Base-by-base conservation (phyloP, 1,139 yeast species). In the Blastobotrys aristatus region DNA sequence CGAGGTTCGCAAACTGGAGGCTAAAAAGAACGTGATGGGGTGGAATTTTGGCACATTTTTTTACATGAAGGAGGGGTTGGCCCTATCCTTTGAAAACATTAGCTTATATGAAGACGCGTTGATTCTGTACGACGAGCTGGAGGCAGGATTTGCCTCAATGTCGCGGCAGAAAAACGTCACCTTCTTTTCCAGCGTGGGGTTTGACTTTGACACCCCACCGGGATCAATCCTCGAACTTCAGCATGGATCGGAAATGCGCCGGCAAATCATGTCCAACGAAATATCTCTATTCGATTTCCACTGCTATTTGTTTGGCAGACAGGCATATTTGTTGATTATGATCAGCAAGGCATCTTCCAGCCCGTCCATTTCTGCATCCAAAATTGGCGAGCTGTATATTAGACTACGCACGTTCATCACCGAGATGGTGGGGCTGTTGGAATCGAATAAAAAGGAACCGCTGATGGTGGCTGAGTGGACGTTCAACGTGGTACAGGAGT, bases 31-130 rank as follows among this genome's bases (percentile, higher is more conserved):
- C 38, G 57, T 69, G 20, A 67, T 64, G 32, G 75, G 70, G 24
- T 72, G 68, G 75, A 73, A 72, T 47, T 71, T 68, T 54, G 74
- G 74, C 6, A 63, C 70, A 5, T 67, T 68, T 47, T 72, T 72
- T 51, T 68, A 70, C 35, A 64, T 70, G 62, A 70, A 72, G 48
- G 79, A 75, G 51, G 74, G 75, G 4, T 57, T 75, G 33, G 77
- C 77, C 0, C 56, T 67, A 22, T 69, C 75, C 5, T 71, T 72
- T 51, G 75, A 74, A 43, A 75, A 76, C 44, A 70, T 84, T 69
- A 70, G 71, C 40, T 65, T 84, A 4, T 68, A 72, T 45, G 83
- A 79, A 46, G 92, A 84, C 47, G 72, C 89, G 0, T 63, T 81
- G 37, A 62, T 61, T 2, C 69, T 74, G 8, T 77, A 76, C 52